Percentiles rank a stretch among this genome's conserved stretches.
Conservation (phyloP, 2,329 filamentous ascomycete genomes). For the Alternaria panax region DNA sequence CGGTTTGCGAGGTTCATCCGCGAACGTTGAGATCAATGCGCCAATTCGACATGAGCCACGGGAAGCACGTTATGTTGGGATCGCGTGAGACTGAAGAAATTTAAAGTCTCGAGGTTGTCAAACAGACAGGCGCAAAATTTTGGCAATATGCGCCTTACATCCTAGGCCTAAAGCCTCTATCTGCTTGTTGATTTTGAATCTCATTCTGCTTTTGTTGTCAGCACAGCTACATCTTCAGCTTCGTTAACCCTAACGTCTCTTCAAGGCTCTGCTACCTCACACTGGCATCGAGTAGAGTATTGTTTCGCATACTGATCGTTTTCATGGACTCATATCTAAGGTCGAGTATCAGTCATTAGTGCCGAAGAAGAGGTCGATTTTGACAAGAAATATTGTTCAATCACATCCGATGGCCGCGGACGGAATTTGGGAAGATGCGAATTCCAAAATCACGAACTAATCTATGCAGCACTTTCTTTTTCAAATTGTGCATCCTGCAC, state of each 20-base stretch:
- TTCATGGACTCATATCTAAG: neutral
- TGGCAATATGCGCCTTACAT: neutral
- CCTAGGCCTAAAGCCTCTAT: neutral
- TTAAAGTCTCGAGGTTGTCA: neutral
- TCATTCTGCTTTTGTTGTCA: neutral
- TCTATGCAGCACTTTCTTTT: neutral
- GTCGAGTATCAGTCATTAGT: neutral
- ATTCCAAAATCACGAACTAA: neutral
- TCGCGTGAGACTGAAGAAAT: neutral
- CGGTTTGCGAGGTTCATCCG: neutral
- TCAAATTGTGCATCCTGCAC: too few species aligned
- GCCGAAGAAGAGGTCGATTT: neutral
- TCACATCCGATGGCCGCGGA: neutral
- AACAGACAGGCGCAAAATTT: neutral
- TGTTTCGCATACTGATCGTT: neutral
- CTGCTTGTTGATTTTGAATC: neutral
- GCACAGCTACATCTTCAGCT: neutral
- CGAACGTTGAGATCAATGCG: neutral
- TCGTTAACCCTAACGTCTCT: neutral
- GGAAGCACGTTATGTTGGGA: neutral
- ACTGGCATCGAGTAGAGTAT: neutral
- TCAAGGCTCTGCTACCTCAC: neutral
- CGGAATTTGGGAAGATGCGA: neutral
- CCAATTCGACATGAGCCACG: neutral
- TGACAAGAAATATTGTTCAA: neutral